Conservation (phyloP, 495 filamentous ascomycete genomes). For the Immersiella caudata region DNA sequence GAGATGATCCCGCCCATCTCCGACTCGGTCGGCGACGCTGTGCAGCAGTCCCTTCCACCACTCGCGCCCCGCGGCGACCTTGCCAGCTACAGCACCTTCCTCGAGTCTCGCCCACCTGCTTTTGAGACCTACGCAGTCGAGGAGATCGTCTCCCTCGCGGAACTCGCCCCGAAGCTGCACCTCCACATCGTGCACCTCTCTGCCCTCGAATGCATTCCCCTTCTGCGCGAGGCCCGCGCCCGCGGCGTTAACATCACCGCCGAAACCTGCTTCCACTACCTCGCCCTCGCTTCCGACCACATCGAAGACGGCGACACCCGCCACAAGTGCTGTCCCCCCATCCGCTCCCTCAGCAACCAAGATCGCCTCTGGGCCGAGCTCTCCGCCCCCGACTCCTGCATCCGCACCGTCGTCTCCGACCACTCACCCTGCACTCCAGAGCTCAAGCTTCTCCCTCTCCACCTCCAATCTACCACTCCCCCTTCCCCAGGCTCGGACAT, state of each 20-base stretch:
- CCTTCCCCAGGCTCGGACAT: background rate
- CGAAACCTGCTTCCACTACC: conserved; percentile 98
- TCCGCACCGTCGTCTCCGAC: conserved; percentile 93
- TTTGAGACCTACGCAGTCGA: conserved; percentile 93
- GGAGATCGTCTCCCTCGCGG: conserved; percentile 79
- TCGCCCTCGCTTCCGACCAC: conserved; percentile 84
- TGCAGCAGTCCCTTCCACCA: conserved; percentile 72
- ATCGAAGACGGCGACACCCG: conserved; percentile 88
- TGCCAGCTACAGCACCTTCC: conserved; percentile 83
- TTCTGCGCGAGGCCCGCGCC: conserved; percentile 79
- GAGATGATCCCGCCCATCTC: conserved; percentile 94
- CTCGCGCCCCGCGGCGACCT: conserved; percentile 74
- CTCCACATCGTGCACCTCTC: conserved; percentile 96
- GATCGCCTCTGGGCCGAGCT: conserved; percentile 88
- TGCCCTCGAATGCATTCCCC: conserved; percentile 86
- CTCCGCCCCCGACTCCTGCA: conserved; percentile 69
- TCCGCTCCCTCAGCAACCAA: conserved; percentile 81
- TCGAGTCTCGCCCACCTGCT: conserved; percentile 83
- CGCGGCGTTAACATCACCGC: conserved; percentile 87
- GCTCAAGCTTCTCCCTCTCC: conserved; percentile 80
- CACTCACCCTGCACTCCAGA: conserved; percentile 96
- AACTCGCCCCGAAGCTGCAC: conserved; percentile 78
- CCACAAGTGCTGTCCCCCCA: conserved; percentile 98
- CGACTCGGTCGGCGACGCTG: conserved; percentile 77
- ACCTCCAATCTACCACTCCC: conserved; percentile 46